Base-by-base conservation (phyloP, 2,329 filamentous ascomycete genomes). In the Nothopassalora personata region DNA sequence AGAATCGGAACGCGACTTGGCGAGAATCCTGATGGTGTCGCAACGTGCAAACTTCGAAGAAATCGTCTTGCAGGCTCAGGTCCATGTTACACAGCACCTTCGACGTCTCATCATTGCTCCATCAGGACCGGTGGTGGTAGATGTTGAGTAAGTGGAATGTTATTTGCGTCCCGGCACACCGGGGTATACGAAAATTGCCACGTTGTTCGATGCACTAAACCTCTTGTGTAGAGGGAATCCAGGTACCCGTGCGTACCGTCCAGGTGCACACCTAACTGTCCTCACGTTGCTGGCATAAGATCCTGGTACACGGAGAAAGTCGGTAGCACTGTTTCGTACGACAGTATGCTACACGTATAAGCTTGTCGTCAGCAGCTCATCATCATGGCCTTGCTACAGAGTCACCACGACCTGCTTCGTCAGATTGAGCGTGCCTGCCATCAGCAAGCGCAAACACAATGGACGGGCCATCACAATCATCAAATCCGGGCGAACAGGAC, bases 401-500 rank as follows among this genome's bases (percentile, higher is more conserved):
- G n/a, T 5, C 39, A 43, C 18, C 39, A 43, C 13, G 13, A 43
- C 39, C 4, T 43, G 39, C n/a, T n/a, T 18, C 15, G 3, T 43
- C 39, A 7, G 7, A 7, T 18, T 43, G 39, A n/a, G 39, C 39
- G 8, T 18, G 18, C 15, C 39, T 54, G 52, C 52, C 52, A 45
- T 54, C 34, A 28, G 13, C 5, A 30, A 50, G n/a, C 18, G 39
- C n/a, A 18, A 6, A 50, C 47, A 49, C 31, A 46, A 58, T 58
- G 56, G 51, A 47, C 31, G 27, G 30, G 7, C 34, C 39, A 39
- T 49, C 50, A n/a, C 34, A 31, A 18, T 10, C 23, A 46, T 59
- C 57, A 56, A 52, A 33, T 34, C 53, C 53, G 15, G 47, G 52
- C 53, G 57, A 59, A 19, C 48, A 45, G n/a, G 57, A 59, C 43